Base-by-base conservation (phyloP, 2,329 filamentous ascomycete genomes). In the Dothideomycetes sp. region DNA sequence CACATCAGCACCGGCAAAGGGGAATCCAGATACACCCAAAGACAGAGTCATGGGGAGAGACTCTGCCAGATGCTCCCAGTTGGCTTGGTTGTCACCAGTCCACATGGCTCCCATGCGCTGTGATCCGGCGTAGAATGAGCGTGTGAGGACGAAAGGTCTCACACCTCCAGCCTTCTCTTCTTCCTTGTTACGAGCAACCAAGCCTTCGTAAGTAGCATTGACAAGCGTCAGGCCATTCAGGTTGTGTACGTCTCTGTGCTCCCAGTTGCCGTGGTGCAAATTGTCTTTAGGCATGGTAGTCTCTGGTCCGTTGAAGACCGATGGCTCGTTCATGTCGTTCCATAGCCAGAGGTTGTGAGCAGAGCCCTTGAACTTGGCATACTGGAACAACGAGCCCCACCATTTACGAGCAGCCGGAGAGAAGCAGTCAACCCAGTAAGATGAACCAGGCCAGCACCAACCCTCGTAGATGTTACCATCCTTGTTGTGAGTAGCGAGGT, bases 271-370 rank as follows among this genome's bases (percentile, higher is more conserved):
- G 55, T 83, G 68, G 59, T 98, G 91, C 20, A 98, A 64, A 59
- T 98, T 98, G 68, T 98, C 91, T 64, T 95, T 95, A 47, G 91
- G 91, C 88, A 96, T 96, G 4, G 89, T 96, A 3, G 87, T 94
- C 63, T 98, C 91, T 0, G 91, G 91, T 0, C 91, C 91, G 59
- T 96, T 96, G 70, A 98, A 98, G 2, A 98, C 91, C 0, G 91
- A 96, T 0, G 91, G 91, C 66, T 98, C 91, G 58, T 95, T 96
- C 91, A 98, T 98, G 61, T 98, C 91, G 61, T 98, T 98, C 91
- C 91, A 98, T 53, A 98, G 78, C 63, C 86, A 95, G 0, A 85
- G 81, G 61, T 96, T 98, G 49, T 80, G 71, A 52, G 81, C 73
- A 1, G 86, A 86, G 33, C 87, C 88, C 61, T 85, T 84, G 72